Evolutionary conservation across 176 grass and related monocot species (phyloP).

Genomic region (Rhynchospora tenuis): DNA sequence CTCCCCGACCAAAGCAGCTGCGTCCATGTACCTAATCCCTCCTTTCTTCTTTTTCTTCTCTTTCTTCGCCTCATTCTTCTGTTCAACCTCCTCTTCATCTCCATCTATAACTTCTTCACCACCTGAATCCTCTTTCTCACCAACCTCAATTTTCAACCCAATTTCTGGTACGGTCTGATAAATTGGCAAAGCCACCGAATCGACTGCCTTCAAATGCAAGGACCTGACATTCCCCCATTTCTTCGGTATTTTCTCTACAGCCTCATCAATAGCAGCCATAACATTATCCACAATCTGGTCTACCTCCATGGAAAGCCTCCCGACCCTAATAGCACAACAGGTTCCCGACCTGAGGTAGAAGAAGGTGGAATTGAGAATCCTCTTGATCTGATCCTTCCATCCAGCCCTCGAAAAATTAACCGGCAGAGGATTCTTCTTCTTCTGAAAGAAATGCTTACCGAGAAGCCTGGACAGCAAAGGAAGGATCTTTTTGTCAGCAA

Average conservation of each 20-base stretch:
- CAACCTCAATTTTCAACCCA: conserved; percentile 57
- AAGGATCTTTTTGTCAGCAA: conserved; percentile 74
- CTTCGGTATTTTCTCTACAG: conserved; percentile 59
- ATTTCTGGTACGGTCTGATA: conserved; percentile 63
- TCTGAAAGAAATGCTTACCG: conserved; percentile 62
- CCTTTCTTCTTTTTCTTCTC: neutral
- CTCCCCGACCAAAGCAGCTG: neutral
- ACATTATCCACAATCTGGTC: conserved; percentile 61
- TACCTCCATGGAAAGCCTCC: conserved; percentile 69
- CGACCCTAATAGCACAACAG: conserved; percentile 54
- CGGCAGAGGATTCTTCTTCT: conserved; percentile 38
- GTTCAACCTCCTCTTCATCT: conserved; percentile 21
- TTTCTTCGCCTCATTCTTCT: conserved; percentile 20
- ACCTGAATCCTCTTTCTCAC: conserved; percentile 14
- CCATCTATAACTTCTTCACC: conserved; percentile 19
- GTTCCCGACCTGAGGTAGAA: conserved; percentile 58
- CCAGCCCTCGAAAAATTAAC: conserved; percentile 42
- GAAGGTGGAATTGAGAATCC: conserved; percentile 49
- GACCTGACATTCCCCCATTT: conserved; percentile 76
- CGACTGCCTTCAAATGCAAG: conserved; percentile 26
- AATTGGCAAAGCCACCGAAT: conserved; percentile 40
- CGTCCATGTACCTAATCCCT: conserved; percentile 8
- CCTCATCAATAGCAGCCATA: conserved; percentile 32
- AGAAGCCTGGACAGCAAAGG: conserved; percentile 74
- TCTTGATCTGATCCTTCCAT: conserved; percentile 67